Conservation (phyloP, 139 green algal species). For the Chlorella sp. region DNA sequence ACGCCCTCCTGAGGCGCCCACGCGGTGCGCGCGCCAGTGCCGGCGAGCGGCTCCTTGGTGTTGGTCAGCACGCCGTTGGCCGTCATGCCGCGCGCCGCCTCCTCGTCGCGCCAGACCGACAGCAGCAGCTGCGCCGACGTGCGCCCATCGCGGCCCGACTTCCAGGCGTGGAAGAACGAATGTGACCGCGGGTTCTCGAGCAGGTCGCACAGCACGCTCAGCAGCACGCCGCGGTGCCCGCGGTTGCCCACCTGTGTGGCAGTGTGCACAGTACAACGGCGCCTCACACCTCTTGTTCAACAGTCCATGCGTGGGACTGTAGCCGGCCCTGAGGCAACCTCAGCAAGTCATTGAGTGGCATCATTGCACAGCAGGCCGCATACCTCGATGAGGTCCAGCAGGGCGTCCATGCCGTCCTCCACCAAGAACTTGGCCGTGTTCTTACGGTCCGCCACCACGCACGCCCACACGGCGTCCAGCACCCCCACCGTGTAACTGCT, state of each 20-base stretch:
- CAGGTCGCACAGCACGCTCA: slow-evolving; percentile 43
- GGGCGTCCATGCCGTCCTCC: slow-evolving; percentile 30
- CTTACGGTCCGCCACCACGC: slow-evolving; percentile 33
- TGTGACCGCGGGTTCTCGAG: slow-evolving; percentile 34
- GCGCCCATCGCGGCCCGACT: slow-evolving; percentile 25
- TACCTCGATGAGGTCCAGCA: slow-evolving; percentile 25
- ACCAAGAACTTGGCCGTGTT: slow-evolving; percentile 32
- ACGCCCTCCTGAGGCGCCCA: slow-evolving; percentile 28
- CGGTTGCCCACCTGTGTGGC: slow-evolving; percentile 6
- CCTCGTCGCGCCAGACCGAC: slow-evolving; percentile 42
- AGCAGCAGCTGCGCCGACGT: slow-evolving; percentile 39
- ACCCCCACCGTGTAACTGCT: slow-evolving; percentile 22
- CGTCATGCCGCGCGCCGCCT: slow-evolving; percentile 23
- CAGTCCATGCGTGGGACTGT: too few species aligned
- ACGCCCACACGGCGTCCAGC: slow-evolving; percentile 39
- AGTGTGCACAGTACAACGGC: too few species aligned
- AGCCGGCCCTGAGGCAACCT: too few species aligned
- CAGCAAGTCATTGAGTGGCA: too few species aligned
- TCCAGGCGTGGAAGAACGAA: slow-evolving; percentile 49
- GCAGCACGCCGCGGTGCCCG: slow-evolving; percentile 21
- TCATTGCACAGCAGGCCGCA: too few species aligned
- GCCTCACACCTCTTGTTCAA: too few species aligned
- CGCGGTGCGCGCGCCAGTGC: slow-evolving; percentile 16
- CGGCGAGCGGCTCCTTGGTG: slow-evolving; percentile 28
- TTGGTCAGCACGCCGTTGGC: slow-evolving; percentile 35